These are phyloP conservation scores for Cladophialophora immunda DNA, from an alignment of 2,329 filamentous ascomycete genomes.

Conservation along the genomic window DNA sequence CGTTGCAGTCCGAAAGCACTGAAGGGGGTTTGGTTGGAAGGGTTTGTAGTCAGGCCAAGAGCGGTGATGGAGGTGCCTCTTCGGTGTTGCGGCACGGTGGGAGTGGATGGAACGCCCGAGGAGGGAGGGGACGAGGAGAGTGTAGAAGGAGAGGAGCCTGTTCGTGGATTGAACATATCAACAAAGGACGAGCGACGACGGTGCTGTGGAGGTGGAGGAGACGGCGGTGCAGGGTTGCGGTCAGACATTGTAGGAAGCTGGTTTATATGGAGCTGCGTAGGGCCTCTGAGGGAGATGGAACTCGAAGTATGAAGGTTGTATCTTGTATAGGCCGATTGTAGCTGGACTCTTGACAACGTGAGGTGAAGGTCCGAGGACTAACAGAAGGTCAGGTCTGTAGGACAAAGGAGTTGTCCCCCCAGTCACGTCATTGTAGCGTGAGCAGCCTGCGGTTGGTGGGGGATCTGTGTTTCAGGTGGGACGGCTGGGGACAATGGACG, in stretches of 20 bases:
- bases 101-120: constrained; percentile 56
- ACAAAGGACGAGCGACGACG: constrained; percentile 57
- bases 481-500: constrained; percentile 7
- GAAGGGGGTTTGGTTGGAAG: constrained; percentile 61
- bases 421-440: constrained; percentile 25
- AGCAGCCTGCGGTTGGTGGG: constrained; percentile 14
- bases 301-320: constrained; percentile 10
- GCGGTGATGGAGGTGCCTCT: constrained; percentile 76
- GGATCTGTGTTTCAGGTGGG: constrained; percentile 8
- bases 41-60: constrained; percentile 75
- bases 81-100: constrained; percentile 62
- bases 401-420: constrained; percentile 16
- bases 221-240: constrained; percentile 49
- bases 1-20: constrained; percentile 61
- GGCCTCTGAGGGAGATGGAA: not conserved
- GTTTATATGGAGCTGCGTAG: not conserved
- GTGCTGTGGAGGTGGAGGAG: constrained; percentile 47
- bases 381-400: constrained; percentile 6
- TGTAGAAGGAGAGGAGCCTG: constrained; percentile 46
- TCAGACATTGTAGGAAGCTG: constrained; percentile 50
- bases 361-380: constrained; percentile 6
- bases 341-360: constrained; percentile 7
- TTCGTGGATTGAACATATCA: constrained; percentile 56
- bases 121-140: constrained; percentile 56
- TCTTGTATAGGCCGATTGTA: constrained; percentile 3